Base-by-base conservation (phyloP, 2,329 filamentous ascomycete genomes). In the Fusarium virguliforme region DNA sequence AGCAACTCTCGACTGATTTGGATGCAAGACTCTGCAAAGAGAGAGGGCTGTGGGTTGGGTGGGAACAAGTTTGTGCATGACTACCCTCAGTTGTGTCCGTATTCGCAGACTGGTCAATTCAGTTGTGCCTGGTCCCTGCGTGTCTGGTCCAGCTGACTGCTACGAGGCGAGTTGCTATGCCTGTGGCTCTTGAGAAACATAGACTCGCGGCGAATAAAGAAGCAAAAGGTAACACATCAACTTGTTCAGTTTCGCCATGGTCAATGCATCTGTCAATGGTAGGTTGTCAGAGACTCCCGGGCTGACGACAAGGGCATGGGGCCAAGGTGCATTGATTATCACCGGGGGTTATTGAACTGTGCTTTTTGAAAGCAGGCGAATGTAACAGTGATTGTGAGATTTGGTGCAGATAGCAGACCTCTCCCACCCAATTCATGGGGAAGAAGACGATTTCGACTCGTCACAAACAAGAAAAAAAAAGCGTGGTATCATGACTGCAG, bases 301-400 rank as follows among this genome's bases (percentile, higher is more conserved):
- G 8, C 57, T 43, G 24, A 28, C 2, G 56, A 50, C 57, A 60
- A 60, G 57, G n/a, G 12, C 35, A 34, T 50, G 46, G 46, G 48
- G 30, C 37, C 38, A 43, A 18, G 18, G 34, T 40, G 57, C 43
- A 60, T 32, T 60, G 57, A 51, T 26, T 60, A 40, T 24, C 57
- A 46, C 57, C 43, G 9, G 32, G 56, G 41, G 30, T 18, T 51
- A 32, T 37, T 54, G 50, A n/a, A 24, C 24, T 28, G 10, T 41
- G 26, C 30, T 26, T 38, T 22, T 28, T 22, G 28, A 32, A 18
- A 18, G 26, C 22, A 51, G 15, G 57, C 57, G 57, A 60, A 37
- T 62, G 59, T 40, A 62, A 62, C 59, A 28, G 40, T 58, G 35
- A 41, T 43, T 30, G 28, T 60, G 56, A 50, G 56, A 60, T 60